Percentiles rank a stretch among this genome's conserved stretches.
These are phyloP conservation scores for Mychonastes homosphaera DNA, from an alignment of 139 green algal species.

Conservation along the genomic window DNA sequence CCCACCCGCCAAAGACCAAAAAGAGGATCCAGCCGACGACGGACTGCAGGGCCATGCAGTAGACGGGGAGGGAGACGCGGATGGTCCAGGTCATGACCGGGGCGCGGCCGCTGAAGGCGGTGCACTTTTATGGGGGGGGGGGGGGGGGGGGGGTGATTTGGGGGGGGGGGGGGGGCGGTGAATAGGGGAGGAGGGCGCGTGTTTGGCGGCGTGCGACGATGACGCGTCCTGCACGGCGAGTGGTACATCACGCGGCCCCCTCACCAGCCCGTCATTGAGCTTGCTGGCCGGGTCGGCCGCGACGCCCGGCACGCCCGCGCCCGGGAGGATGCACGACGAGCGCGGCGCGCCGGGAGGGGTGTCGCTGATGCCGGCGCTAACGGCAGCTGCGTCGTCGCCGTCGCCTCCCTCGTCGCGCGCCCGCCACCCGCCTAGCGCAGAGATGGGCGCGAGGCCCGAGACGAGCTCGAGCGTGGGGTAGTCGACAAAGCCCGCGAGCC, in stretches of 20 bases:
- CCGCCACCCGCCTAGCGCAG: no score
- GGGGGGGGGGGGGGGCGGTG: background rate
- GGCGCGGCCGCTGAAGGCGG: slow-evolving; percentile 31
- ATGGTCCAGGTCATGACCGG: slow-evolving; percentile 47
- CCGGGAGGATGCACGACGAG: slow-evolving; percentile 7
- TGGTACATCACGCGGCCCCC: background rate
- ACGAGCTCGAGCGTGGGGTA: slow-evolving; percentile 68
- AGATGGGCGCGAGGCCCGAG: slow-evolving; percentile 54
- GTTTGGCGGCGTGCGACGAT: background rate
- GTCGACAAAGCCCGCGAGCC: slow-evolving; percentile 70
- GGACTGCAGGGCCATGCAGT: slow-evolving; percentile 79
- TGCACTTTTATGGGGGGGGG: slow-evolving; percentile 36
- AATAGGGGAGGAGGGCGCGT: background rate
- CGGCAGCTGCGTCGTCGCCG: no score
- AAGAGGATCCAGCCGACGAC: slow-evolving; percentile 89
- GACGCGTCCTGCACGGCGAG: background rate
- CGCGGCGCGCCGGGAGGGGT: background rate
- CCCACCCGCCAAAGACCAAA: slow-evolving; percentile 87
- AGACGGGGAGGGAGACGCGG: slow-evolving; percentile 67
- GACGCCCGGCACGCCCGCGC: background rate
- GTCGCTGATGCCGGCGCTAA: no score
- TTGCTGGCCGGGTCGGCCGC: background rate
- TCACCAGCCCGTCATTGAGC: slow-evolving; percentile 1
- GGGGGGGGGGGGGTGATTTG: background rate
- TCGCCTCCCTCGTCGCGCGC: no score